Conservation (phyloP, 2,329 filamentous ascomycete species). For the Fusarium tupiense region DNA sequence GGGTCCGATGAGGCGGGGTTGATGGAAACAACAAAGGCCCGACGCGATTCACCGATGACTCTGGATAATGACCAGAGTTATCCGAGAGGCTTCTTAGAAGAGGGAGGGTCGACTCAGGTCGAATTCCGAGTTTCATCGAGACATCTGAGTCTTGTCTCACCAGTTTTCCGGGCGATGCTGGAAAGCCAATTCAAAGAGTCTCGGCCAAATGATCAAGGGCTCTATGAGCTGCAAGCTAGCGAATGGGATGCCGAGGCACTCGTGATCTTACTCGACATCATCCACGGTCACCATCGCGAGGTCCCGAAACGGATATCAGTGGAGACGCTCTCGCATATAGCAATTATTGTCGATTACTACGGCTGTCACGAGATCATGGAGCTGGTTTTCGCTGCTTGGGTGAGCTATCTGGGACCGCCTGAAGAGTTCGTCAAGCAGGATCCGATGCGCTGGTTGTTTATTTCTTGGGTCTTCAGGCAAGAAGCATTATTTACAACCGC, state of each 20-base stretch:
- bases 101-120: neutral
- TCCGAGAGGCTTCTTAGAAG: neutral
- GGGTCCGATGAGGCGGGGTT: slow-evolving; percentile 4
- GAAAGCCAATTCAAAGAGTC: slow-evolving; percentile 18
- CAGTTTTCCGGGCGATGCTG: slow-evolving; percentile 26
- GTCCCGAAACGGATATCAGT: slow-evolving; percentile 35
- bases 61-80: slow-evolving; percentile 11
- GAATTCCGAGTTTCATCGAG: slow-evolving; percentile 22
- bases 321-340: slow-evolving; percentile 42
- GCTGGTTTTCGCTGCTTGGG: slow-evolving; percentile 17
- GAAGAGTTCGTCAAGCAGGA: slow-evolving; percentile 7
- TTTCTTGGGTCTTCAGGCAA: slow-evolving; percentile 21
- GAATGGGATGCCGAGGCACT: slow-evolving; percentile 45
- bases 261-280: slow-evolving; percentile 42
- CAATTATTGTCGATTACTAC: slow-evolving; percentile 46
- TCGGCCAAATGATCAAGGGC: neutral
- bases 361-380: slow-evolving; percentile 42
- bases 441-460: slow-evolving; percentile 12
- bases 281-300: slow-evolving; percentile 40
- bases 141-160: slow-evolving; percentile 27
- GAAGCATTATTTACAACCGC: neutral
- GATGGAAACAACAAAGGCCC: neutral
- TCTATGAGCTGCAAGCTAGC: slow-evolving; percentile 12
- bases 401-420: neutral
- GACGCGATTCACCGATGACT: slow-evolving; percentile 19